phyloP scores from a whole-genome alignment of 352 stramenopile species.

The Phytophthora brassicae region DNA sequence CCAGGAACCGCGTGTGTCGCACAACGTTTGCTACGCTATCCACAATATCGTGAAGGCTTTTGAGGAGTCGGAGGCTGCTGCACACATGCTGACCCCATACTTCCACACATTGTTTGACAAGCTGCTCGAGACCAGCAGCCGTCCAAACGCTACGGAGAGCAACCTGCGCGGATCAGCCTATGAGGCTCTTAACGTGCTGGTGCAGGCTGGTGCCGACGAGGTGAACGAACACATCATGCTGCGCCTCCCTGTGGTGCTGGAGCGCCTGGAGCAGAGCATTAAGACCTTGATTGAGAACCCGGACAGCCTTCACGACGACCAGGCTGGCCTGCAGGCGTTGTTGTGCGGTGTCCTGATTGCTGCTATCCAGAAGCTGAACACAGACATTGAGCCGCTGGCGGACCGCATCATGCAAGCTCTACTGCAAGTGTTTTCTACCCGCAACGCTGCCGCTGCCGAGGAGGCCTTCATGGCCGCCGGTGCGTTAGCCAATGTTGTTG shows the following conservation, averaged over 20 bases:
- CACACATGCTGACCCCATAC: slow-evolving; percentile 92
- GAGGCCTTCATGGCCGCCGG: slow-evolving; percentile 96
- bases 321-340: slow-evolving; percentile 76
- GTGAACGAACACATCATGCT: slow-evolving; percentile 81
- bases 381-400: slow-evolving; percentile 83
- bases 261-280: slow-evolving; percentile 77
- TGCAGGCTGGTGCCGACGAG: slow-evolving; percentile 81
- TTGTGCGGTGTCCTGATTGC: slow-evolving; percentile 93
- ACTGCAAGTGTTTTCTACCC: slow-evolving; percentile 94
- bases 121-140: slow-evolving; percentile 90
- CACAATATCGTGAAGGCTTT: slow-evolving; percentile 96
- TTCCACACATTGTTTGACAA: slow-evolving; percentile 91
- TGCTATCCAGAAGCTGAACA: slow-evolving; percentile 91
- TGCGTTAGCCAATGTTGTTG: slow-evolving; percentile 92
- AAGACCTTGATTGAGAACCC: slow-evolving; percentile 65
- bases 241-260: slow-evolving; percentile 77
- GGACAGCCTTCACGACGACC: slow-evolving; percentile 75
- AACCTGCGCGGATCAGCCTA: slow-evolving; percentile 93
- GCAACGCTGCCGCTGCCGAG: slow-evolving; percentile 93
- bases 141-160: slow-evolving; percentile 84
- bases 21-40: slow-evolving; percentile 96
- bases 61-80: slow-evolving; percentile 68
- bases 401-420: slow-evolving; percentile 96
- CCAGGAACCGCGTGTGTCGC: slow-evolving; percentile 90
- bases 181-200: slow-evolving; percentile 93